Evolutionary conservation across 2,329 filamentous ascomycete species (phyloP), one percentile per base, ranked within the genome.

Genomic region (Aureobasidium sp.): DNA sequence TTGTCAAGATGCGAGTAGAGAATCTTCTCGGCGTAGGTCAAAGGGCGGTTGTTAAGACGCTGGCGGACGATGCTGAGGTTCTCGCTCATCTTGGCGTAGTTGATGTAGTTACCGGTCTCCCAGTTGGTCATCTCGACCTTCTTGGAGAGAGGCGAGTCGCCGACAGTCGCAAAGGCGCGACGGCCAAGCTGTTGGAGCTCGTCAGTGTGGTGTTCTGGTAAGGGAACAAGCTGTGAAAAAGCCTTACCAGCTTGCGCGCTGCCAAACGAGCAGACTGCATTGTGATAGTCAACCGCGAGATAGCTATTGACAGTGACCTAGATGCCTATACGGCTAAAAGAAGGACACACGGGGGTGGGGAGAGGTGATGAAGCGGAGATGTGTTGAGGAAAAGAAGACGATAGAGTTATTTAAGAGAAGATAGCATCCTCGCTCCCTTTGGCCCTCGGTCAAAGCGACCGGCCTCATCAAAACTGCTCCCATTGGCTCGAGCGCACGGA

Each of bases 11-110:
- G 94, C 66, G 93, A 97, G 84, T 99, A 99, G 57, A 66, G 64
- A 15, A 66, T 92, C 87, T 99, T 99, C 85, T 99, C 94, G 76
- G 91, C 90, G 76, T 88, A 96, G 70, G 91, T 94, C 71, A 99
- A 86, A 69, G 94, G 94, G 70, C 90, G 88, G 82, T 96, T 96
- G 82, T 96, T 96, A 69, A 99, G 85, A 73, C 94, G 88, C 71
- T 82, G 78, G 74, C 94, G 90, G 70, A 99, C 94, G 77, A 99
- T 86, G 72, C 86, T 82, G 65, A 99, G 85, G 84, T 96, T 97
- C 82, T 97, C 92, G 71, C 89, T 91, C 91, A 97, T 97, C 85
- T 97, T 97, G 85, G 86, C 83, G 78, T 99, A 99, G 85, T 97
- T 96, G 84, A 97, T 96, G 84, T 91, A 97, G 84, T 95, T 94